These are phyloP conservation scores for Rhizophagus sp. DNA, from an alignment of 192 early-diverging fungal species.

Conservation along the genomic window DNA sequence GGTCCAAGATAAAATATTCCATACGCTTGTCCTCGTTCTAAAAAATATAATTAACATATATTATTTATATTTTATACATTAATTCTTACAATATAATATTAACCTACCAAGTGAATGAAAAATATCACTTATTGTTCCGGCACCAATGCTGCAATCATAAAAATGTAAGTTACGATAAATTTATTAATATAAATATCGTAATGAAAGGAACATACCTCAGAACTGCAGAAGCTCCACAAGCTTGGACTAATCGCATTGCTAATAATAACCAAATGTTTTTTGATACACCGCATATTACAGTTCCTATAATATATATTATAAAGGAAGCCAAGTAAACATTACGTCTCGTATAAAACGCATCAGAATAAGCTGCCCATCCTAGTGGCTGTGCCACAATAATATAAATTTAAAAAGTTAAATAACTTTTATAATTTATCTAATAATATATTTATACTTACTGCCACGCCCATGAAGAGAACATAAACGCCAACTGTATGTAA, in stretches of 20 bases:
- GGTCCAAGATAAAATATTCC: conserved; percentile 37
- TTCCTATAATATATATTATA: conserved; percentile 40
- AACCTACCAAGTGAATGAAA: conserved; percentile 2
- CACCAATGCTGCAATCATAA: conserved; percentile 23
- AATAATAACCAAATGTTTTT: conserved; percentile 41
- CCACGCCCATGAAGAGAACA: too few species aligned
- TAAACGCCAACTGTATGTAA: too few species aligned
- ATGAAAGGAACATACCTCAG: background rate
- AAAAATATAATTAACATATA: too few species aligned
- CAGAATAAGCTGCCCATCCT: conserved; percentile 44
- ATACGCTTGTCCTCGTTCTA: conserved; percentile 41
- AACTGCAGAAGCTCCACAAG: conserved; percentile 39
- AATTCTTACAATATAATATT: too few species aligned
- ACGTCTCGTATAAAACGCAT: conserved; percentile 33
- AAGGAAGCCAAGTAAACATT: conserved; percentile 43
- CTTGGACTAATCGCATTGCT: conserved; percentile 41
- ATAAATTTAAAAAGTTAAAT: background rate
- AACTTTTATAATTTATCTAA: too few species aligned
- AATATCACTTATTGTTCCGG: conserved; percentile 38
- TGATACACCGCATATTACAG: conserved; percentile 33
- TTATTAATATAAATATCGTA: too few species aligned
- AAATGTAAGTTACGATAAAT: too few species aligned
- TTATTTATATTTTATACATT: background rate
- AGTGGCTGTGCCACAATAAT: conserved; percentile 37
- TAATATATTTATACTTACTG: too few species aligned